These are phyloP conservation scores for Flagelloscypha sp. DNA, from an alignment of 768 basidiomycete genomes.

Conservation along the genomic window DNA sequence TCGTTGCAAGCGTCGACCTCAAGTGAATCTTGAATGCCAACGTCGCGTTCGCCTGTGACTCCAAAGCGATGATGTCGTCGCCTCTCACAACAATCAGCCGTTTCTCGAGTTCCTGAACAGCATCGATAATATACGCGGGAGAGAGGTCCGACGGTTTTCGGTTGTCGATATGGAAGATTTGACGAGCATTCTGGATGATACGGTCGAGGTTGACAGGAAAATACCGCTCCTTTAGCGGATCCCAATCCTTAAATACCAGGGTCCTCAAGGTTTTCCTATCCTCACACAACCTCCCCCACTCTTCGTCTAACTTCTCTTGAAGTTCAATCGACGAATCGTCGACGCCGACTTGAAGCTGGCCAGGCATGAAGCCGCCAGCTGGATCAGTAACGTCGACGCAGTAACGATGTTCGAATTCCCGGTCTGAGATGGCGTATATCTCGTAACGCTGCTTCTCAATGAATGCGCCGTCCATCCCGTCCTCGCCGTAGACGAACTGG, in stretches of 20 bases:
- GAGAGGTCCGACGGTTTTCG: conserved; percentile 91
- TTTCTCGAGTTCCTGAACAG: conserved; percentile 64
- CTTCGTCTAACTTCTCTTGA: conserved; percentile 59
- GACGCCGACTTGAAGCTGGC: conserved; percentile 79
- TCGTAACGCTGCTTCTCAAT: conserved; percentile 95
- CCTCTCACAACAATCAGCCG: conserved; percentile 86
- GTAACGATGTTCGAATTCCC: conserved; percentile 84
- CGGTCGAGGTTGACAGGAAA: conserved; percentile 94
- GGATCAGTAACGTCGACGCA: conserved; percentile 92
- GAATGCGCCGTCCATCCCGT: conserved; percentile 97
- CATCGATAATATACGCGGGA: conserved; percentile 78
- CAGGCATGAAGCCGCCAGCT: conserved; percentile 67
- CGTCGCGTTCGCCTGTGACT: conserved; percentile 85
- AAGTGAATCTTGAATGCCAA: conserved; percentile 91
- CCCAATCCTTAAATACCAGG: conserved; percentile 76
- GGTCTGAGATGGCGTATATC: conserved; percentile 74
- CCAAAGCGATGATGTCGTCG: conserved; percentile 59
- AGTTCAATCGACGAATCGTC: conserved; percentile 68
- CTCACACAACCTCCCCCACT: conserved; percentile 52
- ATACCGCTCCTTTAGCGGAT: conserved; percentile 67
- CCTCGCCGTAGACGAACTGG: conserved; percentile 96
- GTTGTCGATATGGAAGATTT: conserved; percentile 95
- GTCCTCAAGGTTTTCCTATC: conserved; percentile 75
- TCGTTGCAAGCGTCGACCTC: conserved; percentile 78
- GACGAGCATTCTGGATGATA: conserved; percentile 89